These are phyloP conservation scores for Tricholoma saponaceum DNA, from an alignment of 768 basidiomycete species.

Conservation along the genomic window DNA sequence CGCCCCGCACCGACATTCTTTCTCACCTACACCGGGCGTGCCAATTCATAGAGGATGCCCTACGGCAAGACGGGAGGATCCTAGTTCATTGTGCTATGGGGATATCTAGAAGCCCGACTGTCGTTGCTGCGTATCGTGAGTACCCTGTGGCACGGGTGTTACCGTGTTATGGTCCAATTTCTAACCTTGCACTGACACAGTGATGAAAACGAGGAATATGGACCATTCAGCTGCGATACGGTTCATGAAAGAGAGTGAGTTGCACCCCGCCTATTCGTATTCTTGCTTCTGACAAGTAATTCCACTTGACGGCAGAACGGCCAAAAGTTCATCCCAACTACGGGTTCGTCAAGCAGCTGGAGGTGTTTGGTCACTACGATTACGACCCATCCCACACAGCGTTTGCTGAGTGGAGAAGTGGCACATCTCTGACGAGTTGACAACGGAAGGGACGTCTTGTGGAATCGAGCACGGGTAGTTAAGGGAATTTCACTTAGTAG, in stretches of 20 bases:
- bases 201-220: slow-evolving; percentile 46
- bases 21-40: slow-evolving; percentile 60
- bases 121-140: slow-evolving; percentile 53
- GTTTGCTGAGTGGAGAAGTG: no score
- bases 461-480: neutral
- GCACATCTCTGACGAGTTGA: no score
- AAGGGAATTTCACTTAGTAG: neutral
- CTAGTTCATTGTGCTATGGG: slow-evolving; percentile 76
- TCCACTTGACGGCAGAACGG: slow-evolving; percentile 23
- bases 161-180: neutral
- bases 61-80: slow-evolving; percentile 48
- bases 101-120: slow-evolving; percentile 63
- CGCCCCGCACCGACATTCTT: slow-evolving; percentile 50
- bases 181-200: slow-evolving; percentile 28
- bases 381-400: slow-evolving; percentile 32
- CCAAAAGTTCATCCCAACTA: slow-evolving; percentile 43
- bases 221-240: slow-evolving; percentile 40
- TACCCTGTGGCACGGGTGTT: slow-evolving; percentile 14
- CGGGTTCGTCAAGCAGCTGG: slow-evolving; percentile 57
- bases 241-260: slow-evolving; percentile 46
- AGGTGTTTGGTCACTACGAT: slow-evolving; percentile 47
- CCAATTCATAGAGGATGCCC: slow-evolving; percentile 57
- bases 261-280: neutral
- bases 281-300: slow-evolving; percentile 7
- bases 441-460: no score